Evolutionary conservation across 2,329 filamentous ascomycete species (phyloP), one percentile per base, ranked within the genome.

Genomic region (Fusarium hainanense): DNA sequence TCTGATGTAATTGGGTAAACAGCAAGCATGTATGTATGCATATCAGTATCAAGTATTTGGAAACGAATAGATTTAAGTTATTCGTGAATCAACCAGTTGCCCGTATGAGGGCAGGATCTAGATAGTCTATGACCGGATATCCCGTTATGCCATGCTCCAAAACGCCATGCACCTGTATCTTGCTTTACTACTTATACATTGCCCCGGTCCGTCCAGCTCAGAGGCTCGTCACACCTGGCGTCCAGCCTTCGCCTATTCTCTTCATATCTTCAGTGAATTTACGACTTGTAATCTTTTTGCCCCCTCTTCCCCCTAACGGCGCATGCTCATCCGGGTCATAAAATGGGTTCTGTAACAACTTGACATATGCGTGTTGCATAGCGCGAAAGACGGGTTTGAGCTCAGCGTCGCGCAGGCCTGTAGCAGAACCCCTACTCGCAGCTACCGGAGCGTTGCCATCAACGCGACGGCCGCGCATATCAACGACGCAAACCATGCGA

Each of bases 291-390:
- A 98, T 98, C 77, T 90, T 90, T 78, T 89, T 87, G 5, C 88
- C 88, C 1, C 85, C 85, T 27, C 79, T 79, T 1, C 85, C 87
- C 1, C 79, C 79, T 6, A 83, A 78, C 50, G 91, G 92, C 68
- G 87, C 87, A 79, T 94, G 90, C 74, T 95, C 92, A 77, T 98
- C 94, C 12, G 95, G 95, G 48, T 92, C 90, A 79, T 94, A 98
- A 81, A 99, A 99, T 0, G 95, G 95, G 76, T 99, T 98, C 80
- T 97, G 92, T 71, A 98, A 82, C 54, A 99, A 83, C 66, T 89
- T 85, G 61, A 98, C 92, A 76, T 98, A 99, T 30, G 95, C 94
- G n/a, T 88, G 90, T 82, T 98, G 96, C 81, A 99, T 88, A 28
- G 94, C 94, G 77, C 91, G 89, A 77, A 99, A 99, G 27, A 96